Evolutionary conservation across 176 grass and related monocot species (phyloP), one percentile per base, ranked within the genome.

Genomic region (Zea mays): DNA sequence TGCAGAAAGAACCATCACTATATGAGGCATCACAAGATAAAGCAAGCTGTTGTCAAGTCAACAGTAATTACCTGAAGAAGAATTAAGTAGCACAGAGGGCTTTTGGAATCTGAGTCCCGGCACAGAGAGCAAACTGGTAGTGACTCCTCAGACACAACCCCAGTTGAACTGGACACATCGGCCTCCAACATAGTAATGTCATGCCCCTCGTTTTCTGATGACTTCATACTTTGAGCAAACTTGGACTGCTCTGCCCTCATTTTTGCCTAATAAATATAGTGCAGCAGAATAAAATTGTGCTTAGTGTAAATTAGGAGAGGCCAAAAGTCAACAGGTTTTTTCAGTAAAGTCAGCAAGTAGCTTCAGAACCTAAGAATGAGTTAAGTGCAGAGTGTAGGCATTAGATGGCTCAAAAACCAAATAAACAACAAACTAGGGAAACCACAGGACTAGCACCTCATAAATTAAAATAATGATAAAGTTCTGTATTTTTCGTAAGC

Each of bases 221-320:
- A 83, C 71, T 89, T 89, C 54, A 99, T 74, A 67, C 81, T 96
- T 51, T 89, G 88, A 62, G 87, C 81, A 81, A 99, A 99, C 82
- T 89, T 99, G 57, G 88, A 96, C 82, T 99, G 96, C 21, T 93
- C 88, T 47, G 92, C 90, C 81, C 73, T 99, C 96, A 99, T 99
- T 89, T 91, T 99, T 6, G 79, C 92, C 96, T 99, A 76, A 90
- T 78, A 80, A 63, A 73, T n/a, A 69, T 16, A 13, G 47, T 38
- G 46, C 35, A 42, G 76, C 1, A 65, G 35, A 60, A 73, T 21
- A 75, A 90, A 73, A 5, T 46, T 74, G 39, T 73, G 47, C 1
- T 89, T 80, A 44, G 56, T 48, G 14, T 44, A 83, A 60, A 21
- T 68, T 57, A 75, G 6, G 5, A 65, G 62, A 70, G 10, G 39